Conservation (phyloP, 2,329 filamentous ascomycete species). For the Xylaria hypoxylon region DNA sequence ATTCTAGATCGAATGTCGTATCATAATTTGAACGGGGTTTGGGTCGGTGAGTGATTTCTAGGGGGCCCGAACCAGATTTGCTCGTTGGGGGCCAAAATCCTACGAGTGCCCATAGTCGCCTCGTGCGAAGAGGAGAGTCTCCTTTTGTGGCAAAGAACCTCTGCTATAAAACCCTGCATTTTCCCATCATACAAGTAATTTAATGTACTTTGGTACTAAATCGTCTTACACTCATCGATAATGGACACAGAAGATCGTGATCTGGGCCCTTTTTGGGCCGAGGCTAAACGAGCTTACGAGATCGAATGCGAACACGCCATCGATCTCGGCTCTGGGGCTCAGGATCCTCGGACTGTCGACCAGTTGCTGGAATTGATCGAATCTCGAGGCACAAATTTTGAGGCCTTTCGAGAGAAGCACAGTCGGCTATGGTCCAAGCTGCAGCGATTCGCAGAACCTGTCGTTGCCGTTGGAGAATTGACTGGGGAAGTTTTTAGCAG, state of each 20-base stretch:
- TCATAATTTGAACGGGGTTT: too few species aligned
- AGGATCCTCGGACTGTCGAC: constrained; percentile 5
- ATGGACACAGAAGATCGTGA: constrained; percentile 21
- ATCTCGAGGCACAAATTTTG: constrained; percentile 10
- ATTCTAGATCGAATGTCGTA: background rate
- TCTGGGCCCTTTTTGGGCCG: constrained; percentile 21
- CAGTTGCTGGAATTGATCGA: constrained; percentile 23
- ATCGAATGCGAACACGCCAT: constrained; percentile 18
- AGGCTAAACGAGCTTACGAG: constrained; percentile 22
- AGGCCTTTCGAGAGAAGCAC: constrained; percentile 21
- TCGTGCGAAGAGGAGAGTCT: too few species aligned
- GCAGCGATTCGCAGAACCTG: constrained; percentile 4
- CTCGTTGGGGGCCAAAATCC: constrained; percentile 7
- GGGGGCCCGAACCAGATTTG: background rate
- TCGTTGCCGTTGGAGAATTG: constrained; percentile 4
- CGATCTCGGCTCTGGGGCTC: background rate
- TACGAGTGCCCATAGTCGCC: background rate
- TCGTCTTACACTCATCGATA: background rate
- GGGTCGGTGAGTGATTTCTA: background rate
- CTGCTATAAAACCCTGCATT: background rate
- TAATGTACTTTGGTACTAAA: background rate
- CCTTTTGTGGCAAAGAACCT: too few species aligned
- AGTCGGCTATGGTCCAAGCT: constrained; percentile 13
- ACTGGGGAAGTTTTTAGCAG: background rate
- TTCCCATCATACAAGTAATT: background rate